phyloP scores from a whole-genome alignment of 345 rosid species.

The Raphanus raphanistrum region DNA sequence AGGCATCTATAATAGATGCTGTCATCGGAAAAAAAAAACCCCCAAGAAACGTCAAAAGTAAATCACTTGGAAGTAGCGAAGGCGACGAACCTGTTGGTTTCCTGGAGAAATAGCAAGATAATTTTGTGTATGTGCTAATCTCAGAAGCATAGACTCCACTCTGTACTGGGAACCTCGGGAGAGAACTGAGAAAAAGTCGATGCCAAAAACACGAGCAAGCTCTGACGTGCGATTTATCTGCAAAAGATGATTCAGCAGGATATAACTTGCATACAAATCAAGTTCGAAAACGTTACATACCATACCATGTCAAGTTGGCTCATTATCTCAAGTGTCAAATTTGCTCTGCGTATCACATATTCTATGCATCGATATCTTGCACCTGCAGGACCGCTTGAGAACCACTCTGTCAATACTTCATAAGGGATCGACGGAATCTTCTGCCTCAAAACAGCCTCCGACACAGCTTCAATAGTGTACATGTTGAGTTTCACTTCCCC shows the following conservation, averaged over 20 bases:
- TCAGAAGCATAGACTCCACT: conserved; percentile 94
- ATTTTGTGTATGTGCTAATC: conserved; percentile 94
- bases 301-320: conserved; percentile 89
- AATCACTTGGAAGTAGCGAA: neutral
- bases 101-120: conserved; percentile 96
- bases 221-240: conserved; percentile 97
- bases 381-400: conserved; percentile 66
- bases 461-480: conserved; percentile 80
- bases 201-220: conserved; percentile 97
- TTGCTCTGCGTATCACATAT: conserved; percentile 68
- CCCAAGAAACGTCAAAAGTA: neutral
- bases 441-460: conserved; percentile 80
- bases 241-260: conserved; percentile 31
- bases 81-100: conserved; percentile 66
- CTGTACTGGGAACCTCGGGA: conserved; percentile 98
- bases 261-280: conserved; percentile 11
- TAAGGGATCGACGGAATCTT: conserved; percentile 72
- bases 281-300: conserved; percentile 40
- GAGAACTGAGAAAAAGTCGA: conserved; percentile 96
- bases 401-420: conserved; percentile 72
- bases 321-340: conserved; percentile 75
- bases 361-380: conserved; percentile 87
- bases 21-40: no score
- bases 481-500: conserved; percentile 81
- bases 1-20: conserved; percentile 11